Base-by-base conservation (phyloP, 176 grass and related monocot species). In the Musa beccarii region DNA sequence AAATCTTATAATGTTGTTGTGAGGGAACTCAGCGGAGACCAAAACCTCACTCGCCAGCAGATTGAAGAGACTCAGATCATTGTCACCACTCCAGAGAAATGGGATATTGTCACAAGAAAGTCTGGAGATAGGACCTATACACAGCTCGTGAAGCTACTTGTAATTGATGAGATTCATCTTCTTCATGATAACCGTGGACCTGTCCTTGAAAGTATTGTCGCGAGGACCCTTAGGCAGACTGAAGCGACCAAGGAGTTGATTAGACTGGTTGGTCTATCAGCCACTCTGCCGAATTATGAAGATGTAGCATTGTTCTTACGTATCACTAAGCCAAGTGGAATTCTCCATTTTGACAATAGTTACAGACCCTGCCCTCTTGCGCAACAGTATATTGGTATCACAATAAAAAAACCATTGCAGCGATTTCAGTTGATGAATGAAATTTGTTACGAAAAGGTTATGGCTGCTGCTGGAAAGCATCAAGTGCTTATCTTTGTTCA, bases 401-500 rank as follows among this genome's bases (percentile, higher is more conserved):
- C 90, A 53, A 86, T 98, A 55, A 98, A 89, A 78, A 98, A 98
- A 28, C 95, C 90, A 66, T 73, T 98, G 25, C 95, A 93, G 79
- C 89, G 95, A 62, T 93, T 98, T 75, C 95, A 98, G 70, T 80
- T 98, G 78, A 98, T 98, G 95, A 98, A 98, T 71, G 88, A 93
- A 78, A 93, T 93, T 12, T 98, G 95, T 69, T 98, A 98, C 57
- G 86, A 93, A 57, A 98, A 98, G 77, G 95, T 98, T 80, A 78
- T 91, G 78, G 88, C 85, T 75, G 68, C 88, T n/a, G 90, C 90
- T 78, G 95, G 90, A 75, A 98, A 98, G 76, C 90, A 98, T 55
- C 90, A 98, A 81, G 86, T 94, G 62, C 90, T 98, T 76, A 98
- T 98, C 80, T 98, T 98, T 86, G 95, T 98, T 74, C 95, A 98